Evolutionary conservation across 768 basidiomycete species (phyloP), one percentile per base, ranked within the genome.

Genomic region (Xanthoconium stramineum): DNA sequence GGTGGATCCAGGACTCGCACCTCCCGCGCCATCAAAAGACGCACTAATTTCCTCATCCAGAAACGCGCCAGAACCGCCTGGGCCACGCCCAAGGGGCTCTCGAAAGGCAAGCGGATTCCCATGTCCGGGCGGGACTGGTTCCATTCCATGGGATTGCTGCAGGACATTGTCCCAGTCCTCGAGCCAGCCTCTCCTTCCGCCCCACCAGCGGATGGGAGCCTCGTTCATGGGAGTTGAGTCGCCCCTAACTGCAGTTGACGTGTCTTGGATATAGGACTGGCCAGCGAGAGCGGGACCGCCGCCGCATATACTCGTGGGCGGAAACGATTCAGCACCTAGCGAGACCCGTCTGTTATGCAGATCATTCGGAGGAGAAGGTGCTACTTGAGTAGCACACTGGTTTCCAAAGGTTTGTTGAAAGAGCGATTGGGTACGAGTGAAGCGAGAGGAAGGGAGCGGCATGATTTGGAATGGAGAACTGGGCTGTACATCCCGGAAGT

Each of bases 31-130:
- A 19, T 59, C 56, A 40, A 66, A 58, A 12, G 65, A 68, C 4
- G 58, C 63, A n/a, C 48, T 47, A 56, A 66, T 62, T 35, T 62
- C 63, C 5, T 66, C 65, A 9, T 68, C 56, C 38, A 56, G 11
- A 45, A 67, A 66, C 5, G 54, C 38, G 8, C 54, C 37, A 45
- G 63, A 30, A 9, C 55, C 20, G 8, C 6, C 36, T 17, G 5
- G 15, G 14, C 33, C 30, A 36, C 33, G 48, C 5, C 35, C 48
- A 44, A 55, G 54, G 20, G 47, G 55, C 15, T 65, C 61, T 28
- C 38, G 50, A 50, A 36, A 50, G 3, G 29, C 12, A 37, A 44
- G n/a, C 1, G 30, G 32, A 43, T 36, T 56, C 3, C 28, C 44
- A 9, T 35, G 28, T 15, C 10, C 50, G 2, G 45, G 36, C 6